phyloP scores from a whole-genome alignment of 2,329 filamentous ascomycete species.

The Raffaelea deltoideospora region DNA sequence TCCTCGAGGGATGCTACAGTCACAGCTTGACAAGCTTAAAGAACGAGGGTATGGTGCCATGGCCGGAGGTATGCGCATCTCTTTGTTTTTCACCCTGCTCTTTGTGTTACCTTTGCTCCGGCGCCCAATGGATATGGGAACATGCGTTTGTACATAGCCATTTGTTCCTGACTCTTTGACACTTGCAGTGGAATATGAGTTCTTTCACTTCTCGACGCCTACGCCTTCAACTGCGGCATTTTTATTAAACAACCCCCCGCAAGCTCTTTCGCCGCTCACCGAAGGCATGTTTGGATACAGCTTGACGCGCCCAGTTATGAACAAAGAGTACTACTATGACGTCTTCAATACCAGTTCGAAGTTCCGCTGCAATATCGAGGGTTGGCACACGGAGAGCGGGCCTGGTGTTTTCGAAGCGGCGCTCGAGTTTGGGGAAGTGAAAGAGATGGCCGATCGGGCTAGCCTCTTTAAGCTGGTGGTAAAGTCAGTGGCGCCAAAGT shows the following conservation, averaged over 20 bases:
- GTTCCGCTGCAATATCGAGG: slow-evolving; percentile 73
- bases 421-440: slow-evolving; percentile 77
- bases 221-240: slow-evolving; percentile 51
- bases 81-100: too few relatives aligned
- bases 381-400: slow-evolving; percentile 91
- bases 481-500: slow-evolving; percentile 73
- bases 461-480: slow-evolving; percentile 90
- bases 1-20: slow-evolving; percentile 60
- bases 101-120: too few relatives aligned
- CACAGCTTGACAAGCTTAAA: slow-evolving; percentile 50
- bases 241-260: slow-evolving; percentile 56
- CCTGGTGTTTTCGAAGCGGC: slow-evolving; percentile 93
- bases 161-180: slow-evolving; percentile 1
- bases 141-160: too few relatives aligned
- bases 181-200: slow-evolving; percentile 72
- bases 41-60: slow-evolving; percentile 63
- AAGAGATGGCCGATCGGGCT: slow-evolving; percentile 81
- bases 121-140: too few relatives aligned
- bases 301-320: slow-evolving; percentile 71
- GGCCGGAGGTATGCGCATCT: slow-evolving; percentile 62
- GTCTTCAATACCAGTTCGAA: slow-evolving; percentile 66
- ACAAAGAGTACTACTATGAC: slow-evolving; percentile 84
- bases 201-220: slow-evolving; percentile 80
- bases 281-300: slow-evolving; percentile 97
- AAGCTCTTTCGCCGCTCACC: slow-evolving; percentile 63